Conservation (phyloP, 108 stramenopile genomes). For the Skeletonema menzelii region DNA sequence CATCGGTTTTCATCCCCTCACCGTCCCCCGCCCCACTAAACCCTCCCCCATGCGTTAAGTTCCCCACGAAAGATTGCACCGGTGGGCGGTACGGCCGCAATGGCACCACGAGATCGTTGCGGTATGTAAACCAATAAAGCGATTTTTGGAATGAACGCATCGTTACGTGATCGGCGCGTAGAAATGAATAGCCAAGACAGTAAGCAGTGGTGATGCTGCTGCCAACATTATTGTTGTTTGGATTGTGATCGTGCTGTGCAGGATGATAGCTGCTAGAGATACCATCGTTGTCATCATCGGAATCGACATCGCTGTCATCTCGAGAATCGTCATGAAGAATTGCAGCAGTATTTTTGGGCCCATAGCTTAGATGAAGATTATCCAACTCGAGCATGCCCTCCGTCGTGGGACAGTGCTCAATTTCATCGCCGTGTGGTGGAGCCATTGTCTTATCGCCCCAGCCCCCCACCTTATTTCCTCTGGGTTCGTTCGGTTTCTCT, state of each 20-base stretch:
- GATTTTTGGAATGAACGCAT: slow-evolving; percentile 33
- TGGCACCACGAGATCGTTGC: slow-evolving; percentile 48
- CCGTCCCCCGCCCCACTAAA: slow-evolving; percentile 7
- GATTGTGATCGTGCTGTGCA: slow-evolving; percentile 8
- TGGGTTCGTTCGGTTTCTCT: no score
- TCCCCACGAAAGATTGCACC: slow-evolving; percentile 2
- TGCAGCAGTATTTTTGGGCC: not conserved
- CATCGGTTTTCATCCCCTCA: slow-evolving; percentile 73
- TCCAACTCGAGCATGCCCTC: slow-evolving; percentile 29
- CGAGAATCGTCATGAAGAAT: slow-evolving; percentile 1
- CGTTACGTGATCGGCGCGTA: not conserved
- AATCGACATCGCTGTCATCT: slow-evolving; percentile 8
- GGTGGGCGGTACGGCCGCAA: slow-evolving; percentile 6
- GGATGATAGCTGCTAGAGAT: slow-evolving; percentile 20
- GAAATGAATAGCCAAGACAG: slow-evolving; percentile 8
- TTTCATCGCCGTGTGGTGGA: not conserved
- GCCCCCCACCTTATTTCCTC: not conserved
- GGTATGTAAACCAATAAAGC: slow-evolving; percentile 81
- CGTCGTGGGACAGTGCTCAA: not conserved
- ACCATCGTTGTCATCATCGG: slow-evolving; percentile 10
- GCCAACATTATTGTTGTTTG: not conserved
- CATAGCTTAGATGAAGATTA: not conserved
- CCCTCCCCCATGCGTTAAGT: not conserved
- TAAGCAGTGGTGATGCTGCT: slow-evolving; percentile 3
- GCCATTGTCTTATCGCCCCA: not conserved